Conservation (phyloP, 2,329 filamentous ascomycete species). For the Colletotrichum caudatum region DNA sequence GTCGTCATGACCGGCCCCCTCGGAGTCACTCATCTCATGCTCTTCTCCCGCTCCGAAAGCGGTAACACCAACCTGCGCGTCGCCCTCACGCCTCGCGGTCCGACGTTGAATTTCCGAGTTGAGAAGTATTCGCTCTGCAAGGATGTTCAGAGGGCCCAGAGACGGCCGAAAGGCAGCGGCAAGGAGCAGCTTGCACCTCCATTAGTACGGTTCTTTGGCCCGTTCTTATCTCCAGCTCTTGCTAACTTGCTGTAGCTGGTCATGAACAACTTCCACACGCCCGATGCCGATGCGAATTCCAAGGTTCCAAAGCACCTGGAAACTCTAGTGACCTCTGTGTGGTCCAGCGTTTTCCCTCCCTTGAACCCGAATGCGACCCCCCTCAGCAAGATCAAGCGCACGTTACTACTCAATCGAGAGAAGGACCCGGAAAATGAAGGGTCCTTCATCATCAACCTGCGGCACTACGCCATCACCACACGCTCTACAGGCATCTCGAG, state of each 20-base stretch:
- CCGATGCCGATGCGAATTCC: slow-evolving; percentile 68
- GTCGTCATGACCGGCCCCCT: slow-evolving; percentile 95
- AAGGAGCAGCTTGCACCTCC: slow-evolving; percentile 90
- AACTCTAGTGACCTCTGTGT: slow-evolving; percentile 90
- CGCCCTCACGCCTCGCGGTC: slow-evolving; percentile 87
- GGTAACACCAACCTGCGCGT: slow-evolving; percentile 95
- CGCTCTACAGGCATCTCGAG: slow-evolving; percentile 87
- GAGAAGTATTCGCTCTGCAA: slow-evolving; percentile 95
- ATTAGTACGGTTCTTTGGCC: slow-evolving; percentile 66
- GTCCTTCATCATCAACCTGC: slow-evolving; percentile 85
- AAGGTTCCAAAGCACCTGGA: slow-evolving; percentile 95
- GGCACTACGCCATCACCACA: slow-evolving; percentile 96
- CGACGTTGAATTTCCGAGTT: slow-evolving; percentile 93
- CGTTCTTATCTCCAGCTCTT: slow-evolving; percentile 6
- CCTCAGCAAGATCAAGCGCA: slow-evolving; percentile 90
- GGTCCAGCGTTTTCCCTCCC: slow-evolving; percentile 94
- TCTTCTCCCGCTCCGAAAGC: slow-evolving; percentile 89
- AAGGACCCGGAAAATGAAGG: slow-evolving; percentile 68
- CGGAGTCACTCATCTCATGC: slow-evolving; percentile 90
- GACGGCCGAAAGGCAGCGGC: slow-evolving; percentile 82
- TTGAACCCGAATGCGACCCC: slow-evolving; percentile 94
- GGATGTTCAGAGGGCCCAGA: slow-evolving; percentile 86
- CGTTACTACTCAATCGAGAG: slow-evolving; percentile 91
- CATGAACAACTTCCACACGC: slow-evolving; percentile 95
- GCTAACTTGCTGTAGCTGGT: slow-evolving; percentile 72